Conservation (phyloP, 495 filamentous ascomycete genomes). For the Lasiosphaeria ovina region DNA sequence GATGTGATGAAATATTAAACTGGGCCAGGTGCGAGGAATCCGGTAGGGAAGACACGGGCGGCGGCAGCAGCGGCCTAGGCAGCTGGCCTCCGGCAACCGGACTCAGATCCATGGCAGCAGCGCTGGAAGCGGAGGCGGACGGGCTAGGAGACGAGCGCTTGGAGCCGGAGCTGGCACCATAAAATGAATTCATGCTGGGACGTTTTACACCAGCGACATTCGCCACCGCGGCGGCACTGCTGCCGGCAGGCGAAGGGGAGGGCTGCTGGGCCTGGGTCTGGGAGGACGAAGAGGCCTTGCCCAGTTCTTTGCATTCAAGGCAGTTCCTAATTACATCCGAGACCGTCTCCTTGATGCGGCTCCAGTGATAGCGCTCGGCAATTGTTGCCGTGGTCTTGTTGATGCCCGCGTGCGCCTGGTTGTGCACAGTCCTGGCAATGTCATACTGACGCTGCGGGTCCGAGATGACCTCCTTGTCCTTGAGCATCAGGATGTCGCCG, state of each 20-base stretch:
- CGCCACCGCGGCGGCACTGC: not conserved
- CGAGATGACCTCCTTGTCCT: slow-evolving; percentile 94
- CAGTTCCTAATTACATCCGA: slow-evolving; percentile 92
- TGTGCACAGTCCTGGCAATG: slow-evolving; percentile 74
- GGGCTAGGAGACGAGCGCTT: slow-evolving; percentile 33
- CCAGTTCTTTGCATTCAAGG: slow-evolving; percentile 79
- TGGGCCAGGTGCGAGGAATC: slow-evolving; percentile 24
- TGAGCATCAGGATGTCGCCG: slow-evolving; percentile 84
- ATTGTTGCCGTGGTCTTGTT: slow-evolving; percentile 97
- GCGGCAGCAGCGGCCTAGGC: not conserved
- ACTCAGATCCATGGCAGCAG: not conserved
- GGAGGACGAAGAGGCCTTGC: slow-evolving; percentile 47
- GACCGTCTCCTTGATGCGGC: slow-evolving; percentile 97
- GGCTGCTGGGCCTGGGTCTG: slow-evolving; percentile 22
- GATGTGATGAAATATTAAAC: slow-evolving; percentile 18
- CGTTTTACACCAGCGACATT: slow-evolving; percentile 27
- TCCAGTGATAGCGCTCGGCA: slow-evolving; percentile 94
- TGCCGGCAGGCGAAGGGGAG: slow-evolving; percentile 1
- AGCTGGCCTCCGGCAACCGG: not conserved
- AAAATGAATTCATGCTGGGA: slow-evolving; percentile 16
- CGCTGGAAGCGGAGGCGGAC: not conserved
- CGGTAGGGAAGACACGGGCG: slow-evolving; percentile 30
- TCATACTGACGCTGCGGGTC: slow-evolving; percentile 91
- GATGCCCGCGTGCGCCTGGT: slow-evolving; percentile 83
- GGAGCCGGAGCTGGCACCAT: slow-evolving; percentile 20